Conservation (phyloP, 208 protist species). For the Trypanosoma theileri region DNA sequence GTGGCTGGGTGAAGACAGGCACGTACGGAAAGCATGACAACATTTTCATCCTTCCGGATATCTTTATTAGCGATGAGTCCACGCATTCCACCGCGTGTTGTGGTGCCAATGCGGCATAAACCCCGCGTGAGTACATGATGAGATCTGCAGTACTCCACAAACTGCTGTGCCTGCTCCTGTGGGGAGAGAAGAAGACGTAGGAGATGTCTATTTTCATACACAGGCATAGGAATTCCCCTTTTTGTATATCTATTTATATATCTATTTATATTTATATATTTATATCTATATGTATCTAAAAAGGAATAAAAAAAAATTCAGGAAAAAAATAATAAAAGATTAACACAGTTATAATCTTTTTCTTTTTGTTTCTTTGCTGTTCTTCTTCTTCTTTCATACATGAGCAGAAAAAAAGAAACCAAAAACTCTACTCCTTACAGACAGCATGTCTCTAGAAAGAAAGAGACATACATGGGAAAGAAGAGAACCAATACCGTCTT, state of each 20-base stretch:
- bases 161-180: slow-evolving; percentile 43
- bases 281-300: background rate
- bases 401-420: background rate
- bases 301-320: slow-evolving; percentile 5
- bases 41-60: slow-evolving; percentile 70
- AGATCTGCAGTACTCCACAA: slow-evolving; percentile 61
- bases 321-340: slow-evolving; percentile 6
- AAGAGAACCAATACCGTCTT: too few relatives aligned
- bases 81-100: slow-evolving; percentile 35
- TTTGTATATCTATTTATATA: background rate
- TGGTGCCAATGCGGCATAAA: slow-evolving; percentile 54
- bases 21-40: slow-evolving; percentile 67
- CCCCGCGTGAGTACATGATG: slow-evolving; percentile 64
- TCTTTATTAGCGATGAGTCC: slow-evolving; percentile 78
- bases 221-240: slow-evolving; percentile 33
- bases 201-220: slow-evolving; percentile 64
- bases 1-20: slow-evolving; percentile 60
- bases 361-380: slow-evolving; percentile 1
- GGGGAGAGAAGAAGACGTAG: slow-evolving; percentile 57
- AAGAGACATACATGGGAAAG: background rate
- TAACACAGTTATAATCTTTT: background rate
- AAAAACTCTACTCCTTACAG: background rate
- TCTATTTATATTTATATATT: background rate
- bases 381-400: background rate
- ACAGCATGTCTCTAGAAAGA: too few relatives aligned